phyloP scores from a whole-genome alignment of 106 monocot species.

The Acorus gramineus region DNA sequence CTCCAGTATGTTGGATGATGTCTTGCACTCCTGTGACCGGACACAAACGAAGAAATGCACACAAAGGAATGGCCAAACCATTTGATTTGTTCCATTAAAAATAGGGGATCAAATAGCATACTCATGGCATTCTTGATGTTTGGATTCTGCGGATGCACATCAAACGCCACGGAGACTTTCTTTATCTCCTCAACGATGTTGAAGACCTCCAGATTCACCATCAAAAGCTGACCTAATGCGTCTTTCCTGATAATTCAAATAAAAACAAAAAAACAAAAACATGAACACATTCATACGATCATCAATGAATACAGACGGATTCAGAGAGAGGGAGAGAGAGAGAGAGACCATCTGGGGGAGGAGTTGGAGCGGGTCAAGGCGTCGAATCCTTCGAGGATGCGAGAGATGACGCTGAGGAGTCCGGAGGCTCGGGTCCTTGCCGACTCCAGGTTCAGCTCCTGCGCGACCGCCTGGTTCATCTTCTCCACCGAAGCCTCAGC shows the following conservation, averaged over 20 bases:
- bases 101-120: no score
- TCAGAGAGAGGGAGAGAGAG: no score
- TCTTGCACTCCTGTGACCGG: no score
- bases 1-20: no score
- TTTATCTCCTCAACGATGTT: constrained; percentile 95
- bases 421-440: constrained; percentile 72
- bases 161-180: constrained; percentile 93
- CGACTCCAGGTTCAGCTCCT: constrained; percentile 90
- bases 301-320: no score
- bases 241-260: constrained; percentile 47
- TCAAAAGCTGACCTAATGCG: constrained; percentile 79
- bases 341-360: constrained; percentile 59
- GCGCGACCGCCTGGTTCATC: constrained; percentile 62
- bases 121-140: constrained; percentile 78
- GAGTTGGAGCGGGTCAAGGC: constrained; percentile 49
- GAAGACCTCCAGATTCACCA: constrained; percentile 96
- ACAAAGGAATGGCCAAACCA: no score
- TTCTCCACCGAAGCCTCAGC: constrained; percentile 24
- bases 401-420: constrained; percentile 77
- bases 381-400: constrained; percentile 89
- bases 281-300: no score
- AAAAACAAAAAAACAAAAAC: background rate
- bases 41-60: no score
- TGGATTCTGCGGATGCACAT: constrained; percentile 75
- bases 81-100: no score